Conservation (phyloP, 2,329 filamentous ascomycete species). For the Cytospora paraplurivora region DNA sequence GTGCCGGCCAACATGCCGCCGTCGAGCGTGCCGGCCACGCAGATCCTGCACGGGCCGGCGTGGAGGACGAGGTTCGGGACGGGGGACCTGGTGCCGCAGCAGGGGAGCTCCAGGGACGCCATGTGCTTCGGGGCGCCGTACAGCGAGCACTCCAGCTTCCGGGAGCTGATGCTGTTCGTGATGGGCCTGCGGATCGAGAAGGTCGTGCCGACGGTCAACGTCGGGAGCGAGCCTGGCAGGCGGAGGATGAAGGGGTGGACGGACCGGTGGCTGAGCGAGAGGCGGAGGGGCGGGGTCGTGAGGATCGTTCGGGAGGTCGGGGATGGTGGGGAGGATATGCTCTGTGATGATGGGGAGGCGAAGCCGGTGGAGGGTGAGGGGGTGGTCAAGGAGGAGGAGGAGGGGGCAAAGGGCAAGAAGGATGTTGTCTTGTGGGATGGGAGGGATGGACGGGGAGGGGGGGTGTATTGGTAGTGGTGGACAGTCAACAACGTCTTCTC, state of each 20-base stretch:
- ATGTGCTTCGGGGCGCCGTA: slow-evolving; percentile 95
- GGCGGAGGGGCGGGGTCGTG: slow-evolving; percentile 57
- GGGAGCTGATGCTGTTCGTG: slow-evolving; percentile 91
- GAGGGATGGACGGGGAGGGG: slow-evolving; percentile 44
- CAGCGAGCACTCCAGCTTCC: slow-evolving; percentile 91
- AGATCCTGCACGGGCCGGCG: slow-evolving; percentile 58
- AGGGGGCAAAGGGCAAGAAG: slow-evolving; percentile 18
- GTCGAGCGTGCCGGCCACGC: slow-evolving; percentile 50
- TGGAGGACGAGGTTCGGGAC: slow-evolving; percentile 78
- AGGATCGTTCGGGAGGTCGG: slow-evolving; percentile 46
- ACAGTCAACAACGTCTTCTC: background rate
- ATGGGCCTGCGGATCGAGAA: slow-evolving; percentile 85
- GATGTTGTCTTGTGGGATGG: slow-evolving; percentile 41
- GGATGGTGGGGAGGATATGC: slow-evolving; percentile 34
- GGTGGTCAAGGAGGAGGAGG: slow-evolving; percentile 32
- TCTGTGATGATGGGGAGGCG: slow-evolving; percentile 42
- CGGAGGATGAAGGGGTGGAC: slow-evolving; percentile 66
- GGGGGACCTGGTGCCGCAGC: slow-evolving; percentile 74
- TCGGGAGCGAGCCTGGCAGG: slow-evolving; percentile 59
- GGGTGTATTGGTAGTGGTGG: slow-evolving; percentile 43
- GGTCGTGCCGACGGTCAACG: slow-evolving; percentile 91
- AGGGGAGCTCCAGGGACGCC: slow-evolving; percentile 79
- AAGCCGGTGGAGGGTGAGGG: slow-evolving; percentile 34
- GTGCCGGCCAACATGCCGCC: slow-evolving; percentile 58
- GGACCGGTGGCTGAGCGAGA: slow-evolving; percentile 63